These are phyloP conservation scores for Ogataea paradorogensis DNA, from an alignment of 805 yeast genomes.

Conservation along the genomic window DNA sequence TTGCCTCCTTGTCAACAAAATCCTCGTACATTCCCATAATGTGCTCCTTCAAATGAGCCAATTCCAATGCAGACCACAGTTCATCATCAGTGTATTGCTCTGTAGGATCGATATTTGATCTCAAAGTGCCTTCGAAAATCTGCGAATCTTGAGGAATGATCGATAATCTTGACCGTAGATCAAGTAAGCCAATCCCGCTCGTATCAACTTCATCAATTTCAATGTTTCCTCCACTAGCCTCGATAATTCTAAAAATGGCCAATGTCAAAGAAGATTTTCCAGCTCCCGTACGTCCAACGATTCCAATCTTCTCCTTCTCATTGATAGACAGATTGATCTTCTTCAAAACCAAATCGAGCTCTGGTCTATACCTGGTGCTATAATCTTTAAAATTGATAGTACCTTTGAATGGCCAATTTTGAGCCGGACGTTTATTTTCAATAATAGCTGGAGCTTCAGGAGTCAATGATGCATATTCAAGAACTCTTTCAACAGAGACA, in stretches of 20 bases:
- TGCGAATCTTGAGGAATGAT: conserved; percentile 96
- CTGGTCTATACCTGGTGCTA: conserved; percentile 81
- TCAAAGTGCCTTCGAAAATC: conserved; percentile 79
- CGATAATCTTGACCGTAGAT: conserved; percentile 71
- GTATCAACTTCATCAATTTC: conserved; percentile 70
- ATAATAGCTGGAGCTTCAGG: conserved; percentile 76
- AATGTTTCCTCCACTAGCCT: conserved; percentile 61
- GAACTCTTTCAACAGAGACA: conserved; percentile 72
- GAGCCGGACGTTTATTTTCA: conserved; percentile 54
- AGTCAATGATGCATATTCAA: conserved; percentile 48
- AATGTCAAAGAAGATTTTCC: conserved; percentile 86
- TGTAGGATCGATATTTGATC: conserved; percentile 87
- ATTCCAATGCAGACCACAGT: conserved; percentile 76
- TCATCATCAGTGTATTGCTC: conserved; percentile 64
- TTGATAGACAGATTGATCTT: conserved; percentile 60
- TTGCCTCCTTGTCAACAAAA: conserved; percentile 39
- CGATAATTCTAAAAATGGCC: conserved; percentile 83
- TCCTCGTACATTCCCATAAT: conserved; percentile 51
- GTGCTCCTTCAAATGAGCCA: conserved; percentile 74
- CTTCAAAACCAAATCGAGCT: conserved; percentile 75
- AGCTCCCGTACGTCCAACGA: conserved; percentile 97
- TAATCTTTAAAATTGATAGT: conserved; percentile 64
- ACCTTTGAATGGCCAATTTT: conserved; percentile 73
- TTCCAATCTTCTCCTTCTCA: conserved; percentile 84
- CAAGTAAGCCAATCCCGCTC: conserved; percentile 66